A percentile compares a stretch with the other conserved stretches of the same genome.
Conservation (phyloP, 495 filamentous ascomycete species). For the Monascus purpureus region DNA sequence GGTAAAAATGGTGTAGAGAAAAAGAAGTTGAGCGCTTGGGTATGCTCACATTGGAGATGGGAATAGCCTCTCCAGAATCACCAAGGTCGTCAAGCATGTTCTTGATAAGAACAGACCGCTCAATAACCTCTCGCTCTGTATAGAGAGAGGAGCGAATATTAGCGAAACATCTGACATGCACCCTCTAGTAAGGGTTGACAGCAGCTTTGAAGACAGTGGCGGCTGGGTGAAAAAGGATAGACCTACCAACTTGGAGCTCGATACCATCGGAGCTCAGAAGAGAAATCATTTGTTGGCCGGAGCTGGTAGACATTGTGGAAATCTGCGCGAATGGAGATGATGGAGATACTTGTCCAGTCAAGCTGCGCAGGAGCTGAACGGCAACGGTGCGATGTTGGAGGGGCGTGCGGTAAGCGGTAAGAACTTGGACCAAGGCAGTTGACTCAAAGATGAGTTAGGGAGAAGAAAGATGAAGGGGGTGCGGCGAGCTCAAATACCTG, state of each 20-base stretch:
- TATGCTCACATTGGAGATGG: constrained; percentile 72
- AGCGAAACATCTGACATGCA: neutral
- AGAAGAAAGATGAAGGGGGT: no score
- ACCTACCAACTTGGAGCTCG: constrained; percentile 42
- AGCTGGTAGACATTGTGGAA: constrained; percentile 7
- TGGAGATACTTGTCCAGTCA: constrained; percentile 1
- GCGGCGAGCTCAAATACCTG: no score
- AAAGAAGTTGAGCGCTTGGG: neutral
- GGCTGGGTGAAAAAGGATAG: neutral
- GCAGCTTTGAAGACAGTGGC: no score
- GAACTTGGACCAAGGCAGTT: no score
- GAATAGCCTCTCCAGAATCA: constrained; percentile 50
- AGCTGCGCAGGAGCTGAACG: neutral
- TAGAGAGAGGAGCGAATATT: constrained; percentile 6
- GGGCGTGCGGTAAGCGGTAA: no score
- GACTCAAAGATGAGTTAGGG: no score
- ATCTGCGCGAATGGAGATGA: neutral
- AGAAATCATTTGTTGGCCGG: constrained; percentile 18
- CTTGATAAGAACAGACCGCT: constrained; percentile 91
- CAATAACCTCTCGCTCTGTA: constrained; percentile 68
- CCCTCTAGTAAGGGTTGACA: no score
- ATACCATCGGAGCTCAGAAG: constrained; percentile 45
- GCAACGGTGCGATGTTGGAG: no score
- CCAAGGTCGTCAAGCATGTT: constrained; percentile 94
- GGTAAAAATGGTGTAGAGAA: no score